Evolutionary conservation across 192 early-diverging fungal species (phyloP).

Genomic region (Coemansia guatemalensis): DNA sequence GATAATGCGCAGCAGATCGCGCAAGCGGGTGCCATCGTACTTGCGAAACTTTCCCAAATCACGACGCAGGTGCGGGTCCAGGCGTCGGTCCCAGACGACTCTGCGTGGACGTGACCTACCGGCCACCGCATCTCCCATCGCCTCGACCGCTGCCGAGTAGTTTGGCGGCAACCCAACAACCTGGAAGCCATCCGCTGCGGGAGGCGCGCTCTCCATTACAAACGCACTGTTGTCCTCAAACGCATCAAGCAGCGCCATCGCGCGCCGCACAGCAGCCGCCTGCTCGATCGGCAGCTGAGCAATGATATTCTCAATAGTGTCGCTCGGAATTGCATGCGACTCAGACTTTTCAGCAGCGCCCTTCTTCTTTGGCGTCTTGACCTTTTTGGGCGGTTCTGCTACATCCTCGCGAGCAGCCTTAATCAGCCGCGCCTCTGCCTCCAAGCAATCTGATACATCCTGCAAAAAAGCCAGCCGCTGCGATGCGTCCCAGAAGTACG

Average conservation of each 20-base stretch:
- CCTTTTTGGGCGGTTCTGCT: conserved; percentile 29
- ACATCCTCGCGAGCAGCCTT: conserved; percentile 47
- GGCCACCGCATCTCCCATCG: conserved; percentile 25
- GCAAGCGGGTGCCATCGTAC: conserved; percentile 81
- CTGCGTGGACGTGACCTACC: conserved; percentile 18
- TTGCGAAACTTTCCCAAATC: conserved; percentile 91
- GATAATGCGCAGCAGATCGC: conserved; percentile 86
- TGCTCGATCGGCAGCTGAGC: conserved; percentile 41
- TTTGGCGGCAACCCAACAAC: conserved; percentile 37
- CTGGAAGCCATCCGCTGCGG: conserved; percentile 44
- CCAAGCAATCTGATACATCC: conserved; percentile 93
- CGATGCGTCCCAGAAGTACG: conserved; percentile 91
- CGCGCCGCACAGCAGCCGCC: conserved; percentile 46
- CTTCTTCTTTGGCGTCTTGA: conserved; percentile 39
- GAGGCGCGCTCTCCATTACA: conserved; percentile 47
- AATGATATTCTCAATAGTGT: conserved; percentile 42
- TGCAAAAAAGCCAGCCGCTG: conserved; percentile 87
- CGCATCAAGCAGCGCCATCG: conserved; percentile 36
- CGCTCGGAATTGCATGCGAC: conserved; percentile 35
- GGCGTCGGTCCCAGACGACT: conserved; percentile 44
- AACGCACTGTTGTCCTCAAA: conserved; percentile 48
- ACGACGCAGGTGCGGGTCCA: conserved; percentile 61
- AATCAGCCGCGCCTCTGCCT: conserved; percentile 70
- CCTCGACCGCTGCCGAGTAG: conserved; percentile 25
- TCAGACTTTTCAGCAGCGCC: conserved; percentile 11